Evolutionary conservation across 129 eudicot genomes (phyloP).

Genomic region (Flaveria trinervia): DNA sequence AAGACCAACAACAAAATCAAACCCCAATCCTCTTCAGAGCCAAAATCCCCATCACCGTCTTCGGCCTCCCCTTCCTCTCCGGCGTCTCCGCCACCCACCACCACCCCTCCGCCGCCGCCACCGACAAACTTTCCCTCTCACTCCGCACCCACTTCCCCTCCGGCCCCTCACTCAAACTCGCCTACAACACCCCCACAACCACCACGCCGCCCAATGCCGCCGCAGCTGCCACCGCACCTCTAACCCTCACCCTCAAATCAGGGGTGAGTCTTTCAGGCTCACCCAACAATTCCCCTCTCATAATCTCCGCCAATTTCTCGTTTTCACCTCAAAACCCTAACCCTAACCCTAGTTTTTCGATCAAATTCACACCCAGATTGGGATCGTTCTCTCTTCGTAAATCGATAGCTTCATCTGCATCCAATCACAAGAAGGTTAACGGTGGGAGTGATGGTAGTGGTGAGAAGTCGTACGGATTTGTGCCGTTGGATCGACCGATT

Average conservation of each 20-base stretch:
- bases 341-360: slow-evolving; percentile 69
- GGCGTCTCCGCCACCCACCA: slow-evolving; percentile 75
- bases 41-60: slow-evolving; percentile 76
- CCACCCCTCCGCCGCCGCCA: slow-evolving; percentile 35
- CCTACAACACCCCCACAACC: slow-evolving; percentile 62
- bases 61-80: slow-evolving; percentile 84
- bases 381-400: slow-evolving; percentile 70
- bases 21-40: slow-evolving; percentile 68
- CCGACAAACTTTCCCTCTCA: slow-evolving; percentile 59
- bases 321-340: slow-evolving; percentile 54
- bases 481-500: slow-evolving; percentile 52
- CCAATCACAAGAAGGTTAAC: neutral
- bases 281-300: slow-evolving; percentile 73
- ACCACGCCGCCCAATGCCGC: slow-evolving; percentile 24
- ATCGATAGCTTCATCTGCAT: neutral
- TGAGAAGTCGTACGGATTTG: slow-evolving; percentile 52
- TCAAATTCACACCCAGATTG: slow-evolving; percentile 67
- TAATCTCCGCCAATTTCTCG: slow-evolving; percentile 73
- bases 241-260: slow-evolving; percentile 67
- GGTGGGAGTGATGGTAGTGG: slow-evolving; percentile 10
- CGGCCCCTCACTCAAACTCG: slow-evolving; percentile 86
- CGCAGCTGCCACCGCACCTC: slow-evolving; percentile 40
- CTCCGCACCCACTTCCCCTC: slow-evolving; percentile 76
- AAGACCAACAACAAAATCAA: slow-evolving; percentile 47
- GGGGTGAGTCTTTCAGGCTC: slow-evolving; percentile 77